Evolutionary conservation across 257 asterid genomes (phyloP).

Genomic region (Solanum okadae): DNA sequence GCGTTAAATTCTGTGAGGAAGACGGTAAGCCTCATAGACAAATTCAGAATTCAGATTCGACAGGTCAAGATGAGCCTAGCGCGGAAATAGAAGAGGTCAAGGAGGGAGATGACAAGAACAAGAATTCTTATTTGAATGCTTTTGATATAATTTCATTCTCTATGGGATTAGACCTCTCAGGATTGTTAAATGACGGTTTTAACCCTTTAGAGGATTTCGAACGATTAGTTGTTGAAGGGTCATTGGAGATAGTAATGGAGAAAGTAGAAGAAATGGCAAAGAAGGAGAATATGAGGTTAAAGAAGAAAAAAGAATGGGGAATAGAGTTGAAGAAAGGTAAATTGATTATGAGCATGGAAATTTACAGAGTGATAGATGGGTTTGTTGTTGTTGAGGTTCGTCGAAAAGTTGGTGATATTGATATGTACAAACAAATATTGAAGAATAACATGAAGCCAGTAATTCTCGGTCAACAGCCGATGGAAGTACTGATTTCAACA

Average conservation of each 20-base stretch:
- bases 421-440: constrained; percentile 32
- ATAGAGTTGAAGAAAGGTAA: constrained; percentile 56
- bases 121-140: constrained; percentile 38
- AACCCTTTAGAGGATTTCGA: constrained; percentile 31
- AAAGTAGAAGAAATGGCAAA: constrained; percentile 41
- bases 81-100: not conserved
- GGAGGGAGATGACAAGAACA: constrained; percentile 31
- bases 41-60: not conserved
- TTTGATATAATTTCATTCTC: constrained; percentile 79
- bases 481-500: not conserved
- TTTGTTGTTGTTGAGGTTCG: constrained; percentile 59
- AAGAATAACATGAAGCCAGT: constrained; percentile 41
- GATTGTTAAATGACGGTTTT: constrained; percentile 36
- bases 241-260: constrained; percentile 49
- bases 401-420: constrained; percentile 39
- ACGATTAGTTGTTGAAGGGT: constrained; percentile 36
- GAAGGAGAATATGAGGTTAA: constrained; percentile 27
- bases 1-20: constrained; percentile 8
- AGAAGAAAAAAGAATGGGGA: constrained; percentile 38
- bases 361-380: constrained; percentile 38
- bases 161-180: constrained; percentile 59
- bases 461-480: constrained; percentile 13
- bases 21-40: not conserved
- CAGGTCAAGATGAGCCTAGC: not conserved
- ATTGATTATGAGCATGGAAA: constrained; percentile 32